These are phyloP conservation scores for Blastocrithidia nonstop DNA, from an alignment of 208 protist species.

Conservation along the genomic window DNA sequence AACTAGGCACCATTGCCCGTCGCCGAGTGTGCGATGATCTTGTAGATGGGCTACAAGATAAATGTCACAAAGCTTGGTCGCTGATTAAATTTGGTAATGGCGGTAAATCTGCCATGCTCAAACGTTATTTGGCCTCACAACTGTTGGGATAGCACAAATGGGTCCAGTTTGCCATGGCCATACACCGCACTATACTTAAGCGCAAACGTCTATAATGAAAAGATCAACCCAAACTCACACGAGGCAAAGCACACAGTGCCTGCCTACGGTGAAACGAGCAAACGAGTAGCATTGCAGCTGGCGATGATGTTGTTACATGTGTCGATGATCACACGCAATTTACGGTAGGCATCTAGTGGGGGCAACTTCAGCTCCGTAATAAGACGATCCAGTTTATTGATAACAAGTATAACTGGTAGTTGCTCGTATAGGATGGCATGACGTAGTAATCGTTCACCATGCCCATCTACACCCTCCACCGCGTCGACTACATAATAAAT, in stretches of 20 bases:
- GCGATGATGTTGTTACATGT: slow-evolving; percentile 90
- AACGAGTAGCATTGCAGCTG: slow-evolving; percentile 11
- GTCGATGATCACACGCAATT: slow-evolving; percentile 93
- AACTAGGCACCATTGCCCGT: slow-evolving; percentile 30
- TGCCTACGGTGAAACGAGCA: slow-evolving; percentile 49
- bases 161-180: slow-evolving; percentile 1
- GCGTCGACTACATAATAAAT: slow-evolving; percentile 95
- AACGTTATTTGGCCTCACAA: slow-evolving; percentile 97
- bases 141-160: slow-evolving; percentile 65
- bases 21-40: slow-evolving; percentile 82
- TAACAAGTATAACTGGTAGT: slow-evolving; percentile 83
- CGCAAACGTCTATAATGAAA: slow-evolving; percentile 92
- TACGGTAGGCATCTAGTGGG: slow-evolving; percentile 96
- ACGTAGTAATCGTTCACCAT: slow-evolving; percentile 74
- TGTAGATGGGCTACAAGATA: slow-evolving; percentile 98
- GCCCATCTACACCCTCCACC: slow-evolving; percentile 88
- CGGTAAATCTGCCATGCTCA: slow-evolving; percentile 40
- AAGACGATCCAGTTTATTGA: slow-evolving; percentile 98
- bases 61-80: slow-evolving; percentile 96
- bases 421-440: slow-evolving; percentile 60
- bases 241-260: slow-evolving; percentile 90
- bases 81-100: slow-evolving; percentile 39
- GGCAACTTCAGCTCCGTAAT: slow-evolving; percentile 98
- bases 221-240: slow-evolving; percentile 75
- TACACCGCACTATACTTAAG: slow-evolving; percentile 84